Conservation (phyloP, 345 rosid genomes). For the Aquilaria malaccensis region DNA sequence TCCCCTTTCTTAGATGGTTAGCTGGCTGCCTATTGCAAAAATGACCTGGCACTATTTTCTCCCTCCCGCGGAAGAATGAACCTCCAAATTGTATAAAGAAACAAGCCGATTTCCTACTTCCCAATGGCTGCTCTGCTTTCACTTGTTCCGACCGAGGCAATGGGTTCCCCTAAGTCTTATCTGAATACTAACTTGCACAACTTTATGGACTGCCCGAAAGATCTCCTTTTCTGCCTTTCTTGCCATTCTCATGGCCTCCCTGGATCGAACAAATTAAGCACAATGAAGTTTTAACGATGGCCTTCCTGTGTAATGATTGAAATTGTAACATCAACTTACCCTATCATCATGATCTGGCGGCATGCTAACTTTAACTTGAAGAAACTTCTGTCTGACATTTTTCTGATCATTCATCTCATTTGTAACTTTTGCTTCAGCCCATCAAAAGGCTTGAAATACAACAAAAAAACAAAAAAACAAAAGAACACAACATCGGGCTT, state of each 20-base stretch:
- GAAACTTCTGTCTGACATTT: conserved; percentile 49
- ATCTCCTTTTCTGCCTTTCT: conserved; percentile 52
- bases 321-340: conserved; percentile 13
- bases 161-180: conserved; percentile 35
- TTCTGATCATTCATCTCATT: conserved; percentile 23
- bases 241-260: conserved; percentile 59
- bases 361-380: conserved; percentile 36
- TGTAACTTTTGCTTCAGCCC: background rate
- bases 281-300: background rate
- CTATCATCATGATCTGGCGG: conserved; percentile 23
- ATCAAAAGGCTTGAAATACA: background rate
- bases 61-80: too few species aligned
- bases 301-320: background rate
- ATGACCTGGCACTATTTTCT: too few species aligned
- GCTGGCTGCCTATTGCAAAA: too few species aligned
- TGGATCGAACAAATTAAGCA: conserved; percentile 8
- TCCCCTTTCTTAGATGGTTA: too few species aligned
- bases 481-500: background rate
- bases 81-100: too few species aligned
- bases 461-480: background rate
- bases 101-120: too few species aligned
- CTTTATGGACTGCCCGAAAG: conserved; percentile 31
- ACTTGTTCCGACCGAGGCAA: conserved; percentile 9
- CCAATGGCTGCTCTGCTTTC: too few species aligned
- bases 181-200: conserved; percentile 46